Evolutionary conservation across 192 early-diverging fungal genomes (phyloP).

Genomic region (Coemansia pectinata): DNA sequence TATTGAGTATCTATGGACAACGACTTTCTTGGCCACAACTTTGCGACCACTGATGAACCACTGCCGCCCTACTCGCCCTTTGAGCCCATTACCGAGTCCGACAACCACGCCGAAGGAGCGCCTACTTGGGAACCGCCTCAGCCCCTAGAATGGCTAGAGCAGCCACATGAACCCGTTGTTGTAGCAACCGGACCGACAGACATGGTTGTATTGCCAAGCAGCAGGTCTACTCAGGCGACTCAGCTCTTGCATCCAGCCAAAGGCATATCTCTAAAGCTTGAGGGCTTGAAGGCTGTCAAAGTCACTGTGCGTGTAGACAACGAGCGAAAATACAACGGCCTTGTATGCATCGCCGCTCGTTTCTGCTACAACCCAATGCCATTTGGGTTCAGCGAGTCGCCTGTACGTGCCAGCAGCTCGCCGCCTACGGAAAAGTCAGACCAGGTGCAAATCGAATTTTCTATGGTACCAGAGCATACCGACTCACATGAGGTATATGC

Average conservation of each 20-base stretch:
- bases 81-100: background rate
- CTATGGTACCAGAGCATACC: background rate
- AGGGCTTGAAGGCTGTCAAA: background rate
- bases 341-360: slow-evolving; percentile 1
- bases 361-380: background rate
- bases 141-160: background rate
- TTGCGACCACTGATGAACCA: background rate
- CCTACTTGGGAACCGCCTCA: background rate
- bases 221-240: background rate
- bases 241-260: slow-evolving; percentile 12
- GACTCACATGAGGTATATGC: background rate
- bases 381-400: background rate
- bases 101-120: background rate
- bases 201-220: background rate
- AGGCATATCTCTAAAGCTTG: slow-evolving; percentile 12
- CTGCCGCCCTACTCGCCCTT: slow-evolving; percentile 32
- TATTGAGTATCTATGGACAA: background rate
- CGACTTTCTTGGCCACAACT: background rate
- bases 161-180: background rate
- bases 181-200: background rate
- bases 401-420: background rate
- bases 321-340: background rate
- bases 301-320: slow-evolving; percentile 15
- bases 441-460: background rate
- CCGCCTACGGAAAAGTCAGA: background rate